Base-by-base conservation (phyloP, 768 basidiomycete species). In the Lactifluus echinatus region DNA sequence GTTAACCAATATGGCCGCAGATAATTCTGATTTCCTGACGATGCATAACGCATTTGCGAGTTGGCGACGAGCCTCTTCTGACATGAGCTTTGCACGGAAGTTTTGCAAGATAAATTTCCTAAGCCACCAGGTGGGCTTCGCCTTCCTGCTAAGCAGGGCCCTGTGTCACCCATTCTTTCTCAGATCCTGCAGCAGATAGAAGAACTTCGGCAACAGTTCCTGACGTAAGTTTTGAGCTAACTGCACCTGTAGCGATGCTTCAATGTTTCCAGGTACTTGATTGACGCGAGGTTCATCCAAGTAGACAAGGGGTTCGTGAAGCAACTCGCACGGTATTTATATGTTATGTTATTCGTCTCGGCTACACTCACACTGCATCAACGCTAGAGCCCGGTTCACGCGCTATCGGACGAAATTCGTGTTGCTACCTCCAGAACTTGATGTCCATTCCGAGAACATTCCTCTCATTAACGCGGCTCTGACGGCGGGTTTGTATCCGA, bases 101-200 rank as follows among this genome's bases (percentile, higher is more conserved):
- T 93, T 93, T 67, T 94, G 92, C 70, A 79, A 83, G 64, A 74
- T 72, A 46, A 89, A 89, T 66, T 94, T 82, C 63, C 74, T 95
- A 34, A 93, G 89, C 61, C 83, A 92, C 63, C 91, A 92, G 75
- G 85, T 85, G 67, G 44, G 70, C 19, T 14, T 5, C 8, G 17
- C 59, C 17, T 33, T 23, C 19, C 36, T 19, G 28, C 8, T 19
- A 7, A 24, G 34, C 23, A 12, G 28, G 15, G 26, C 17, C 15
- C 3, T 28, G 7, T 46, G 17, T 50, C 26, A 47, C 60, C 29
- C 56, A 48, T 31, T 29, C 48, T 45, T 19, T 44, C 57, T 7
- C 67, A 92, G 84, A 97, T 93, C 67, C 74, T 99, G 49, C 85
- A 92, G 71, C 93, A 96, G 71, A 95, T 99, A 29, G 95, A 98